Conservation (phyloP, 306 rosid genomes). For the Astragalus membranaceus region DNA sequence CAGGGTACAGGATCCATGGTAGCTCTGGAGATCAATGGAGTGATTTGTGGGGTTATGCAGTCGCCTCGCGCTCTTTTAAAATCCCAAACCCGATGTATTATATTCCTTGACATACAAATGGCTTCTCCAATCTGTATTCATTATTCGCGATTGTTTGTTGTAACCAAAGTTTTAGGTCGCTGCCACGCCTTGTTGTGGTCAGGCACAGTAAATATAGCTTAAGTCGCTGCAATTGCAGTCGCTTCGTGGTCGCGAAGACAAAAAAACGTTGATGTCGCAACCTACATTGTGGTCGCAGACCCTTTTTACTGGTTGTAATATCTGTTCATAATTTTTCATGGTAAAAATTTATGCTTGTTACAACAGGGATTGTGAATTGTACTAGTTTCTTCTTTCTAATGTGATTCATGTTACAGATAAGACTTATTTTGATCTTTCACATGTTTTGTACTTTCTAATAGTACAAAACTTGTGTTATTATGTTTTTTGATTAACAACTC, state of each 20-base stretch:
- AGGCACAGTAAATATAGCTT: background rate
- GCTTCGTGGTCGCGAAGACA: background rate
- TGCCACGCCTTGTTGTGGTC: background rate
- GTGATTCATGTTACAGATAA: background rate
- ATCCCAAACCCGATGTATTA: constrained; percentile 91
- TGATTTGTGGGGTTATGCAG: constrained; percentile 67
- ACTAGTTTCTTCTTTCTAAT: background rate
- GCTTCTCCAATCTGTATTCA: constrained; percentile 18
- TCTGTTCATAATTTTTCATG: background rate
- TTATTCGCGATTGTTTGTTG: background rate
- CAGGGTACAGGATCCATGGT: constrained; percentile 73
- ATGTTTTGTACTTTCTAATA: background rate
- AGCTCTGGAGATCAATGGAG: constrained; percentile 96
- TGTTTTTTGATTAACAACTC: background rate
- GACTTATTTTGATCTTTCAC: background rate
- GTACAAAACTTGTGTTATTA: background rate
- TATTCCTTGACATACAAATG: constrained; percentile 29
- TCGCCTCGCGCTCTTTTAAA: constrained; percentile 63
- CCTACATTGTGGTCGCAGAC: too few species aligned
- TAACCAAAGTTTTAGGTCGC: background rate
- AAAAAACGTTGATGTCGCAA: too few species aligned
- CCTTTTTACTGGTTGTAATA: background rate
- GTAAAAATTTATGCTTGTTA: background rate
- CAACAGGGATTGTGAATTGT: background rate
- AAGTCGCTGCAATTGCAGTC: background rate